A percentile compares a stretch with the other conserved stretches of the same genome.
phyloP scores from a whole-genome alignment of 768 basidiomycete genomes.

The Baorangia bicolor region DNA sequence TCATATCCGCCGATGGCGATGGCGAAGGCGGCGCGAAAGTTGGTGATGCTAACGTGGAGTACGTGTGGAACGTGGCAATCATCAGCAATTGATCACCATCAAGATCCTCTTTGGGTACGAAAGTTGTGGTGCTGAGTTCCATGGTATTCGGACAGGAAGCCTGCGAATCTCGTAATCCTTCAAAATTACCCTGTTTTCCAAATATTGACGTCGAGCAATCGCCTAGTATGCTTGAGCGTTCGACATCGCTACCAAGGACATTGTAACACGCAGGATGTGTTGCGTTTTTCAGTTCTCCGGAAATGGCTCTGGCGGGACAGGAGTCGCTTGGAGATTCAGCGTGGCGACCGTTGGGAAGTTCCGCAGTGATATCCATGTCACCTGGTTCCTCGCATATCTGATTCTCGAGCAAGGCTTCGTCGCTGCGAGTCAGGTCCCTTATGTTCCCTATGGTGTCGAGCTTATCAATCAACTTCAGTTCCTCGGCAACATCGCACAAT shows the following conservation, averaged over 20 bases:
- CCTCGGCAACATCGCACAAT: conserved; percentile 7
- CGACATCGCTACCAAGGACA: not conserved
- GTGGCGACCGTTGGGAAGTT: not conserved
- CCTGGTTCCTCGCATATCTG: conserved; percentile 3
- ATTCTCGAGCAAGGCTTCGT: conserved; percentile 1
- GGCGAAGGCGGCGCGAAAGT: conserved; percentile 31
- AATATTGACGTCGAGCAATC: not conserved
- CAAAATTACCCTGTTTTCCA: conserved; percentile 2
- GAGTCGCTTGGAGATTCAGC: not conserved
- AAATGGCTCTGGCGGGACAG: not conserved
- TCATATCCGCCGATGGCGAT: conserved; percentile 27
- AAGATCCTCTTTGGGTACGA: conserved; percentile 14
- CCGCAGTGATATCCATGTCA: not conserved
- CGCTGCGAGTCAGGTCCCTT: not conserved
- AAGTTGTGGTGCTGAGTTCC: conserved; percentile 9
- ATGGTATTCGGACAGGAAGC: conserved; percentile 12
- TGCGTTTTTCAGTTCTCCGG: not conserved
- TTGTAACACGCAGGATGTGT: not conserved
- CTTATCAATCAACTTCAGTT: not conserved
- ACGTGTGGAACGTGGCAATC: conserved; percentile 23
- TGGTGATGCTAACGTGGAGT: conserved; percentile 28
- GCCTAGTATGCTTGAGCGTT: not conserved
- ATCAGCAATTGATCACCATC: conserved; percentile 18
- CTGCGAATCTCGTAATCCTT: conserved; percentile 15
- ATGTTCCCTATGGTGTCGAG: not conserved